Conservation (phyloP, 108 stramenopile species). For the Mediolabrus comicus region DNA sequence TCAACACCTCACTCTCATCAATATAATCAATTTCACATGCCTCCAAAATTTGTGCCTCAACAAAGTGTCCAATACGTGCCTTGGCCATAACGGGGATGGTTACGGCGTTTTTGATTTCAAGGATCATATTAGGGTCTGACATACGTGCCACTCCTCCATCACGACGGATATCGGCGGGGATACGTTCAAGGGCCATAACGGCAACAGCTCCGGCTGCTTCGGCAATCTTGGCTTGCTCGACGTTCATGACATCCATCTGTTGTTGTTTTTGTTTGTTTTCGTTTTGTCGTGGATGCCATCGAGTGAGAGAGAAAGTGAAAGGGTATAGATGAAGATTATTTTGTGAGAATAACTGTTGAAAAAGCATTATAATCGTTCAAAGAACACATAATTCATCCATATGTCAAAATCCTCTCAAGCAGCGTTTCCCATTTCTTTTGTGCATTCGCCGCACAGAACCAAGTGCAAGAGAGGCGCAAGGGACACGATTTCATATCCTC, state of each 20-base stretch:
- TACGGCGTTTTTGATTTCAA: slow-evolving; percentile 98
- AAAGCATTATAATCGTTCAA: no score
- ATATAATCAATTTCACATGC: slow-evolving; percentile 98
- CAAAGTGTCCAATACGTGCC: slow-evolving; percentile 99
- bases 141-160: slow-evolving; percentile 99
- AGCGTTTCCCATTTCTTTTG: no score
- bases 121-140: slow-evolving; percentile 96
- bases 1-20: slow-evolving; percentile 97
- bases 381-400: no score
- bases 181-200: slow-evolving; percentile 99
- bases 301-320: background rate
- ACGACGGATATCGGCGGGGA: slow-evolving; percentile 98
- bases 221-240: slow-evolving; percentile 94
- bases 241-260: slow-evolving; percentile 96
- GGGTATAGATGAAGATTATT: background rate
- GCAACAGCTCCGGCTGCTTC: slow-evolving; percentile 99
- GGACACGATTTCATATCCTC: background rate
- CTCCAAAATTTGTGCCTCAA: slow-evolving; percentile 98
- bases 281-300: no score
- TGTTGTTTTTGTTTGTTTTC: background rate
- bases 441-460: no score
- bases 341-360: no score
- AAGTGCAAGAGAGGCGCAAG: background rate
- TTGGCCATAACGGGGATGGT: slow-evolving; percentile 99
- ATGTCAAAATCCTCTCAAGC: no score